Base-by-base conservation (phyloP, 108 stramenopile genomes). In the Nannochloropsis oceanica region DNA sequence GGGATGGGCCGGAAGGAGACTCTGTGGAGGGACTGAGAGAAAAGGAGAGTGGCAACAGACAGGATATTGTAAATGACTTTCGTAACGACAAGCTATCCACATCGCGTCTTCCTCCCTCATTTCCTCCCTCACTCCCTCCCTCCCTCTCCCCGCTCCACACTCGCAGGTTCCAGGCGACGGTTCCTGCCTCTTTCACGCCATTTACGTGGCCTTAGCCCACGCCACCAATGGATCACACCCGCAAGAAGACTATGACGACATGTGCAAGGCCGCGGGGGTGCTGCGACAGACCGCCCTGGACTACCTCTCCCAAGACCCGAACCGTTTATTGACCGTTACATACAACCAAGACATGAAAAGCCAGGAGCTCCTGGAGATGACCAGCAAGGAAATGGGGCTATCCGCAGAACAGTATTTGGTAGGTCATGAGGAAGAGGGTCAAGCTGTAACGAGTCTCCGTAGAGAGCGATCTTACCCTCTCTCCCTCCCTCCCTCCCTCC, bases 141-240 rank as follows among this genome's bases (percentile, higher is more conserved):
- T 34, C 34, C 34, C 34, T 34, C 34, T 5, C 34, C 5, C 34
- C 34, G 5, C 34, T 0, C 2, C 26, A 34, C 25, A 11, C 44
- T 26, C 81, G 13, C 88, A 90, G 88, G 90, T 91, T 13, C 91
- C 91, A 11, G 91, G 91, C 25, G 91, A 91, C 82, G 91, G 91
- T 8, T 88, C 86, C 82, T 91, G 91, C 83, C 90, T 91, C 20
- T 91, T 91, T 79, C 90, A 91, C 26, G 85, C 91, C 12, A 86
- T 91, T 8, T 83, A 85, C 80, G 90, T 80, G 14, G 87, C 88
- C 46, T 82, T 91, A 14, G 85, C 86, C 80, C 59, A 89, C 73
- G 81, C 89, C 83, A 44, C 42, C 43, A 90, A 83, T 82, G 87
- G 87, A 0, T 89, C 81, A 13, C 90, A 91, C 89, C 89, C 82